phyloP scores from a whole-genome alignment of 768 basidiomycete genomes.

The Stropharia rugosoannulata region DNA sequence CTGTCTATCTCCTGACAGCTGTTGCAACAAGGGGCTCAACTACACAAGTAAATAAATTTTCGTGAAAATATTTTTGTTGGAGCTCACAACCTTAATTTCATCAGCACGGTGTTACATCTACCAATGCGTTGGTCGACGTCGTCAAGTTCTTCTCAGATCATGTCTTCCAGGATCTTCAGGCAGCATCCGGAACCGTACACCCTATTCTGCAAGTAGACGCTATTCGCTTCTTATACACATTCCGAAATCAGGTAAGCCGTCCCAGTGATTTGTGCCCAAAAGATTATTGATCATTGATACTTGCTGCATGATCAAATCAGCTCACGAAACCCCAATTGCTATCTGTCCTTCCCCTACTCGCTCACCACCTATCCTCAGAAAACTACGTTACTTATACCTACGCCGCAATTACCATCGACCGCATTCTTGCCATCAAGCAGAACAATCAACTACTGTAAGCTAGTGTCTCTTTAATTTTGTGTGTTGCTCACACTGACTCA shows the following conservation, averaged over 20 bases:
- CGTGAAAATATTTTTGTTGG: background rate
- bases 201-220: constrained; percentile 95
- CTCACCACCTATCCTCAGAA: constrained; percentile 74
- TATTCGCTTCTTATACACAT: constrained; percentile 91
- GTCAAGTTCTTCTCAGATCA: constrained; percentile 95
- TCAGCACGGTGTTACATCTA: constrained; percentile 91
- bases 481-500: constrained; percentile 1
- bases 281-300: background rate
- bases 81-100: background rate
- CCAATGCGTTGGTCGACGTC: constrained; percentile 89
- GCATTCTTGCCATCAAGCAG: constrained; percentile 88
- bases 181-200: constrained; percentile 65
- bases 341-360: constrained; percentile 84
- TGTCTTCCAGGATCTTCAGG: constrained; percentile 83
- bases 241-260: constrained; percentile 83
- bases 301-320: constrained; percentile 26
- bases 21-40: constrained; percentile 91
- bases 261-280: background rate
- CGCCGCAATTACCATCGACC: constrained; percentile 97
- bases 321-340: constrained; percentile 92
- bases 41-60: constrained; percentile 53
- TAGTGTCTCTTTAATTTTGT: background rate
- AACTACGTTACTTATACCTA: constrained; percentile 96
- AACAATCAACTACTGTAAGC: constrained; percentile 72
- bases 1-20: constrained; percentile 91